Evolutionary conservation across 1,284 basidiomycete genomes (phyloP).

Genomic region (Cryptococcus deneoformans): DNA sequence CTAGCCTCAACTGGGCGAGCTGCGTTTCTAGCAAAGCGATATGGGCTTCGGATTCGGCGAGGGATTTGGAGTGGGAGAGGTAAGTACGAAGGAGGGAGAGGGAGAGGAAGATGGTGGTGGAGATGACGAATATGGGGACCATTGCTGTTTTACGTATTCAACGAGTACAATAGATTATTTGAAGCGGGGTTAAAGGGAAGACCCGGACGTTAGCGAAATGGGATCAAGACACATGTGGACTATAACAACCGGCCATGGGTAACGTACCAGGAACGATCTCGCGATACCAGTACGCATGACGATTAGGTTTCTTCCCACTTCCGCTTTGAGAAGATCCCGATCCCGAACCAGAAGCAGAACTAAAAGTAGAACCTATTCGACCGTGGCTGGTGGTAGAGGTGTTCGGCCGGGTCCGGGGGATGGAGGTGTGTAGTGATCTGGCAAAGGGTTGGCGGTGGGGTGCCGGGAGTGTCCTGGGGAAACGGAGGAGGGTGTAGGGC

Average conservation of each 20-base stretch:
- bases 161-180: neutral
- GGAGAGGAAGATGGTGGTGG: constrained; percentile 46
- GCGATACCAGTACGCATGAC: constrained; percentile 18
- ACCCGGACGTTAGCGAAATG: neutral
- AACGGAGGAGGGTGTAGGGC: no score
- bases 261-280: constrained; percentile 23
- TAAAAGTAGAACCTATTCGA: no score
- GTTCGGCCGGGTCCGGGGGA: no score
- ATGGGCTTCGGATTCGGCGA: constrained; percentile 32
- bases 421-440: no score
- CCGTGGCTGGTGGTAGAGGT: no score
- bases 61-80: constrained; percentile 30
- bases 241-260: neutral
- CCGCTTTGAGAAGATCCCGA: no score
- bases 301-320: constrained; percentile 12
- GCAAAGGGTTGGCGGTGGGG: no score
- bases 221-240: neutral
- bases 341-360: no score
- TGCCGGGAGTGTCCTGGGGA: no score
- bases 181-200: neutral
- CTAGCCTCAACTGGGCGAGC: constrained; percentile 26
- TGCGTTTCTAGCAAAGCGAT: constrained; percentile 44
- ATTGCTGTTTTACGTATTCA: constrained; percentile 29
- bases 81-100: constrained; percentile 18
- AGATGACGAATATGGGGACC: constrained; percentile 47